Evolutionary conservation across 163 green algal species (phyloP).

Genomic region (Chloroidium sp.): DNA sequence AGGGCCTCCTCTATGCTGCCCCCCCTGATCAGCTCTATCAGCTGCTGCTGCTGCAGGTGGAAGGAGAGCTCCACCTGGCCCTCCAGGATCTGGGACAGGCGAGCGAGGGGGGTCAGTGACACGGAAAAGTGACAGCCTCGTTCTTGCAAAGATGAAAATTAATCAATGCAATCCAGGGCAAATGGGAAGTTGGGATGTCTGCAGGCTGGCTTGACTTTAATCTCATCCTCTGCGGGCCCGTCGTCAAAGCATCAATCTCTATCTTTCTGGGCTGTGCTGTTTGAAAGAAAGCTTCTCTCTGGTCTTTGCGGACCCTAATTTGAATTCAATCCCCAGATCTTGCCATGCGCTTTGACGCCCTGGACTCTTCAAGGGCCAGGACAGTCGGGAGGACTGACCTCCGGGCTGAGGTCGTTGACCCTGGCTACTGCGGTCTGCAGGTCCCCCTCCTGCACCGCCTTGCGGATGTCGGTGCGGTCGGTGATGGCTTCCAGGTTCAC

Average conservation of each 20-base stretch:
- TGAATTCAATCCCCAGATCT: too few species aligned
- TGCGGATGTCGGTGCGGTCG: constrained; percentile 83
- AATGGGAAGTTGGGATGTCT: too few species aligned
- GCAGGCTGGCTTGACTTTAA: too few species aligned
- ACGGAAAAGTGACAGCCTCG: too few species aligned
- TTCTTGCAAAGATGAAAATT: too few species aligned
- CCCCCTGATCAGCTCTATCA: constrained; percentile 88
- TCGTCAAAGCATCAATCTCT: too few species aligned
- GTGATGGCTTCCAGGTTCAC: constrained; percentile 71
- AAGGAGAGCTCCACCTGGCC: constrained; percentile 75
- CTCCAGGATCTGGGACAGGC: constrained; percentile 74
- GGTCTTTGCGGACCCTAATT: too few species aligned
- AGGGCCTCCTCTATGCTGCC: constrained; percentile 68
- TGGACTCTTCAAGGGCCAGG: neutral
- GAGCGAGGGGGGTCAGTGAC: neutral
- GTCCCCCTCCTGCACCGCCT: constrained; percentile 74
- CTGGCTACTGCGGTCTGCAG: constrained; percentile 80
- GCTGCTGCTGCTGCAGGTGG: constrained; percentile 88
- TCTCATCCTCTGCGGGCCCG: too few species aligned
- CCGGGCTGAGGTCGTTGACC: constrained; percentile 93
- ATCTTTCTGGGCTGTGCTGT: too few species aligned
- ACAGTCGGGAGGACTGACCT: constrained; percentile 39
- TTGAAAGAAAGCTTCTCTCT: too few species aligned
- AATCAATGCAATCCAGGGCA: too few species aligned
- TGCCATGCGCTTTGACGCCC: too few species aligned